Base-by-base conservation (phyloP, 176 grass and related monocot genomes). In the Zizania latifolia region DNA sequence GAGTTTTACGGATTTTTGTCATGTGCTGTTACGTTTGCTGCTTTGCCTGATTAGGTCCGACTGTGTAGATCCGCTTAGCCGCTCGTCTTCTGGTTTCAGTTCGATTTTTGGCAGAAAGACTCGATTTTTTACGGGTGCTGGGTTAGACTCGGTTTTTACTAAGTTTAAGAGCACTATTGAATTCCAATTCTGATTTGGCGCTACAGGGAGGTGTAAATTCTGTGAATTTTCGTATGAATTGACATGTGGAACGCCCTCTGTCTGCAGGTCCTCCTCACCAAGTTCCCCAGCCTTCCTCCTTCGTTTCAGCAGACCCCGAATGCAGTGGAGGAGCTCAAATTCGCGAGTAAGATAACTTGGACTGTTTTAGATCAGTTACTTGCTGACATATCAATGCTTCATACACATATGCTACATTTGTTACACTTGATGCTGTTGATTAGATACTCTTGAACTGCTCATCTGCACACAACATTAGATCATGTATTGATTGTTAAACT, bases 271-370 rank as follows among this genome's bases (percentile, higher is more conserved):
- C 69, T 84, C 7, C 82, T 99, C 75, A 99, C 92, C 78, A 99
- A 92, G 79, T 92, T 92, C 83, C 87, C 92, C 40, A 92, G 95
- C 69, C 85, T 99, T n/a, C 89, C 95, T 10, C 92, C 92, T 4
- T 77, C 70, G 23, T 94, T 92, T 81, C 84, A 94, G 65, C 79
- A 77, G 66, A 94, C 95, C 26, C 89, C 95, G 4, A 94, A 86
- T 55, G 86, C 91, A 27, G 81, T 83, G 13, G 89, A 90, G 72
- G 95, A 99, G 70, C 87, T 99, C 41, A 88, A 78, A 70, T 48
- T 92, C 69, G 95, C 92, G 76, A 94, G 95, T 94, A 94, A 71
- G 78, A 75, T 33, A 33, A 2, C 11, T 41, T 46, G 41, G 62
- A 41, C 1, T 8, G 32, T 32, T 40, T 5, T n/a, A 12, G 4